Evolutionary conservation across 169 alveolate species (phyloP).

Genomic region (Plasmodium berghei): DNA sequence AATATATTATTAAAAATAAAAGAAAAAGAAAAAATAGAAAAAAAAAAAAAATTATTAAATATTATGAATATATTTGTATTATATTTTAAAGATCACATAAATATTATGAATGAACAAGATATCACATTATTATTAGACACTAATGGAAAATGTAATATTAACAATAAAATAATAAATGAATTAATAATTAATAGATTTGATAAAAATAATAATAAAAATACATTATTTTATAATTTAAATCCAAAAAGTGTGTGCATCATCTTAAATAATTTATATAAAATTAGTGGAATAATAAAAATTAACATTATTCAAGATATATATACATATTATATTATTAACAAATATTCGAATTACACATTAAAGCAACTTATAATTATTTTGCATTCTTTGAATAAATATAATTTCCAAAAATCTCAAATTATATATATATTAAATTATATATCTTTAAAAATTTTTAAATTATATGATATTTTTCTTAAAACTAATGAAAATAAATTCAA

Average conservation of each 20-base stretch:
- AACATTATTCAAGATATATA: slow-evolving; percentile 23
- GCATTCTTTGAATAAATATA: slow-evolving; percentile 26
- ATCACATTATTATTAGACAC: slow-evolving; percentile 42
- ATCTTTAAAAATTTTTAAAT: neutral
- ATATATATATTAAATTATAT: slow-evolving; percentile 11
- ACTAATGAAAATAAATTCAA: no score
- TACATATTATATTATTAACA: slow-evolving; percentile 14
- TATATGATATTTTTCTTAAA: no score
- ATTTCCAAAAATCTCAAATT: slow-evolving; percentile 15
- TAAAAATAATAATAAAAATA: slow-evolving; percentile 11
- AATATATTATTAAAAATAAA: slow-evolving; percentile 14
- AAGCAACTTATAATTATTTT: slow-evolving; percentile 20
- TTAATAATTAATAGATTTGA: slow-evolving; percentile 12
- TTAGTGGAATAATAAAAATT: neutral
- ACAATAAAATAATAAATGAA: slow-evolving; percentile 2
- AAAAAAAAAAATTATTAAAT: neutral
- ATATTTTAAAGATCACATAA: slow-evolving; percentile 13
- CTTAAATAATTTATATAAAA: slow-evolving; percentile 34
- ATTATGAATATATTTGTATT: slow-evolving; percentile 23
- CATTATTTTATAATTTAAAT: slow-evolving; percentile 34
- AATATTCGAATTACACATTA: slow-evolving; percentile 8
- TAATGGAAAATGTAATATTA: slow-evolving; percentile 31
- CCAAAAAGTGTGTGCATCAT: slow-evolving; percentile 42
- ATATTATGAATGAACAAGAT: slow-evolving; percentile 62
- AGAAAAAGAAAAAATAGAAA: slow-evolving; percentile 16